Percentiles rank a stretch among this genome's conserved stretches.
Conservation (phyloP, 441 rosid genomes). For the Metrosideros polymorpha region DNA sequence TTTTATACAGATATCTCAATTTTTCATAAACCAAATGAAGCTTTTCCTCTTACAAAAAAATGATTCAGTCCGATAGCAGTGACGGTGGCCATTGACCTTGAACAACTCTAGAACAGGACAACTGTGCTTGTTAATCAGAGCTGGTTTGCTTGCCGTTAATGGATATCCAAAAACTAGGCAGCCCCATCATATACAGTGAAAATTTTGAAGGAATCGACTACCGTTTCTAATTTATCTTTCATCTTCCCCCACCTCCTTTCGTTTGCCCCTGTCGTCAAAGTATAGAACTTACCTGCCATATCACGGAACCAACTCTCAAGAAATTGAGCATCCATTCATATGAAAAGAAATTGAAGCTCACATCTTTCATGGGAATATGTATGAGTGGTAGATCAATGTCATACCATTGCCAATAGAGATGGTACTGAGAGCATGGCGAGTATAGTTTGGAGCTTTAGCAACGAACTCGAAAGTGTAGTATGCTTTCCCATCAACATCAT, state of each 20-base stretch:
- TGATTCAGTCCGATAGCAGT: background rate
- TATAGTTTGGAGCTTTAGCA: slow-evolving; percentile 75
- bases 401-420: slow-evolving; percentile 69
- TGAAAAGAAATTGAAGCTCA: background rate
- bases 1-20: background rate
- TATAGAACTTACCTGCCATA: slow-evolving; percentile 64
- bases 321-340: background rate
- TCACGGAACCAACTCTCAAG: background rate
- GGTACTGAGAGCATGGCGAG: slow-evolving; percentile 74
- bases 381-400: background rate
- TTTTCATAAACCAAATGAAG: background rate
- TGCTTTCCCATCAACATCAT: slow-evolving; percentile 59
- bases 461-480: slow-evolving; percentile 77
- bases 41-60: background rate
- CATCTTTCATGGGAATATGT: background rate
- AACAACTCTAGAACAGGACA: background rate
- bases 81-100: background rate
- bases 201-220: slow-evolving; percentile 65
- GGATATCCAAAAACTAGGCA: background rate
- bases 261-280: slow-evolving; percentile 81
- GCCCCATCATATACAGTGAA: slow-evolving; percentile 22
- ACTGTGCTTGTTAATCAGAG: background rate
- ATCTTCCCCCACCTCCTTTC: slow-evolving; percentile 89
- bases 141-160: background rate
- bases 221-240: slow-evolving; percentile 71